Conservation (phyloP, 495 filamentous ascomycete species). For the Daldinia decipiens region DNA sequence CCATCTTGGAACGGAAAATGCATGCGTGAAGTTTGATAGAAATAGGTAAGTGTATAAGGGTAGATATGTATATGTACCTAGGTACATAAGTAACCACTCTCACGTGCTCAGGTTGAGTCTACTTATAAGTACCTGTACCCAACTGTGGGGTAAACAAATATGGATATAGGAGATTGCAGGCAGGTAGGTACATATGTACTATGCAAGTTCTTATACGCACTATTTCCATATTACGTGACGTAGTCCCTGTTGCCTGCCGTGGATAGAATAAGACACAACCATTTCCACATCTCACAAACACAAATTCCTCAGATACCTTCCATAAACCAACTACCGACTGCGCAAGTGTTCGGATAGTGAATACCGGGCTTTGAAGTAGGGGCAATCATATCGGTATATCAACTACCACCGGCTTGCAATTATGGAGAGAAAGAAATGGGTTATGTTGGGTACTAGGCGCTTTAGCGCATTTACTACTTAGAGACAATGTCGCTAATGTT, state of each 20-base stretch:
- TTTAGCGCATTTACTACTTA: neutral
- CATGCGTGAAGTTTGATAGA: neutral
- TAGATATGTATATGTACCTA: no score
- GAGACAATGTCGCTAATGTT: neutral
- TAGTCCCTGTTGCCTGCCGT: neutral
- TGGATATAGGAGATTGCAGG: neutral
- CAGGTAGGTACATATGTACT: no score
- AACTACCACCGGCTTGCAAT: neutral
- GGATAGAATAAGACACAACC: neutral
- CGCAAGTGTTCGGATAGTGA: neutral
- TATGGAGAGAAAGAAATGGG: neutral
- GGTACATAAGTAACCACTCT: neutral
- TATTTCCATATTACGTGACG: neutral
- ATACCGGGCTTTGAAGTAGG: neutral
- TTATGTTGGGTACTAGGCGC: neutral
- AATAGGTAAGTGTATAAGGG: neutral
- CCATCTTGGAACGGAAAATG: no score
- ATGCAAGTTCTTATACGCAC: neutral
- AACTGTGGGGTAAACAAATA: neutral
- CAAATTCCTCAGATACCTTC: neutral
- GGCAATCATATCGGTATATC: neutral
- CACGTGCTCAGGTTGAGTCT: neutral
- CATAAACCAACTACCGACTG: neutral
- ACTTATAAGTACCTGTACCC: neutral
- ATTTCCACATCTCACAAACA: neutral